phyloP scores from a whole-genome alignment of 192 early-diverging fungal species.

The Backusella australiensis region DNA sequence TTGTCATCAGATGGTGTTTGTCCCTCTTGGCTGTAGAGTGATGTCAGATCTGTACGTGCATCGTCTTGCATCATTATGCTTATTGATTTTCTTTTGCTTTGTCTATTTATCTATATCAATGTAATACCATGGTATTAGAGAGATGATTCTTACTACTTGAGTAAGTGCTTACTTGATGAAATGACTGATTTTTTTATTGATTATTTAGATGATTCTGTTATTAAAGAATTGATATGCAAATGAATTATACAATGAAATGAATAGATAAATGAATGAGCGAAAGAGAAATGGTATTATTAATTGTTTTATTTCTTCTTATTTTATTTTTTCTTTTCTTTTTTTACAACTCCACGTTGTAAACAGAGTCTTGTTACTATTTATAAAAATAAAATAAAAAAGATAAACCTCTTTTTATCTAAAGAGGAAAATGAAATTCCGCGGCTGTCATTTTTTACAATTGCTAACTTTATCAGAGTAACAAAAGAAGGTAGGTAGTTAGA shows the following conservation, averaged over 20 bases:
- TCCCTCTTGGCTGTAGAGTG: conserved; percentile 2
- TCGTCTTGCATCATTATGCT: conserved; percentile 23
- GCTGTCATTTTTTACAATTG: neutral
- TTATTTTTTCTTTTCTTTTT: neutral
- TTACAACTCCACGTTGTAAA: neutral
- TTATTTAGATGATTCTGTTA: neutral
- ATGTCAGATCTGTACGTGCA: conserved; percentile 13
- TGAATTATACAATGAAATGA: neutral
- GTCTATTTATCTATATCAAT: neutral
- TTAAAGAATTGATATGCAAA: neutral
- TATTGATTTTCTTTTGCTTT: neutral
- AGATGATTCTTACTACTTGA: neutral
- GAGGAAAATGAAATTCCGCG: neutral
- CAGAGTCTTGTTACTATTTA: neutral
- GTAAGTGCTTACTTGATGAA: neutral
- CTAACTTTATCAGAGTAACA: neutral
- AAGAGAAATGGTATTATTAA: neutral
- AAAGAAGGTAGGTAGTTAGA: neutral
- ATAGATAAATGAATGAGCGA: neutral
- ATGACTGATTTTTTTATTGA: neutral
- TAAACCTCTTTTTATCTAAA: neutral
- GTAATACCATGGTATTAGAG: neutral
- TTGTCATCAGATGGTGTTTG: conserved; percentile 42
- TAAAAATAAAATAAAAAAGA: neutral
- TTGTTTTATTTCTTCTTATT: neutral